Evolutionary conservation across 2,329 filamentous ascomycete genomes (phyloP).

Genomic region (Saccharata proteae): DNA sequence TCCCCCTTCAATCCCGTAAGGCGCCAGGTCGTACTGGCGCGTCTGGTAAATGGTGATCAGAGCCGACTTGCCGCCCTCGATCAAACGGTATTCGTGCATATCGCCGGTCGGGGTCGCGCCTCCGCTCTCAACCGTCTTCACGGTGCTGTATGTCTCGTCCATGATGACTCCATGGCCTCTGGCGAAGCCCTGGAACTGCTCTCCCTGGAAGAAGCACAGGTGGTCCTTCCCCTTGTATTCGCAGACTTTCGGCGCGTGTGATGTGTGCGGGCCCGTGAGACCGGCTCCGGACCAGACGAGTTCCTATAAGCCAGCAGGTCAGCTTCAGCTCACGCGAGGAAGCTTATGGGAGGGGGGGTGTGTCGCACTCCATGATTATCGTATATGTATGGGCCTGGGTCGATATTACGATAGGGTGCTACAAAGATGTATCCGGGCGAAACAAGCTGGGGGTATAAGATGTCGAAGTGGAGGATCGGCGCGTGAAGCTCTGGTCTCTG

Average conservation of each 20-base stretch:
- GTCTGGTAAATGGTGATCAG: slow-evolving; percentile 28
- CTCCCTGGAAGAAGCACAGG: slow-evolving; percentile 41
- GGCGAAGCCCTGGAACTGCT: slow-evolving; percentile 39
- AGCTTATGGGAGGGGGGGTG: not conserved
- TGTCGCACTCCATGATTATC: slow-evolving; percentile 35
- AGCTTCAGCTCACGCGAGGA: not conserved
- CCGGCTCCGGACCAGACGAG: slow-evolving; percentile 35
- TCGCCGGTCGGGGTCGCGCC: slow-evolving; percentile 32
- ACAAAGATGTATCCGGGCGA: slow-evolving; percentile 38
- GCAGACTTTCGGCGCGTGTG: slow-evolving; percentile 38
- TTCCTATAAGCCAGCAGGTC: slow-evolving; percentile 19
- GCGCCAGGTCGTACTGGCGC: slow-evolving; percentile 34
- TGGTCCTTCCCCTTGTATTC: slow-evolving; percentile 36
- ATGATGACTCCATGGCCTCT: slow-evolving; percentile 41
- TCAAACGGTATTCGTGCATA: slow-evolving; percentile 41
- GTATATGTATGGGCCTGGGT: slow-evolving; percentile 40
- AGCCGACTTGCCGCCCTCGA: slow-evolving; percentile 31
- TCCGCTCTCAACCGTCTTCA: slow-evolving; percentile 32
- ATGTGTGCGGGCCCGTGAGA: slow-evolving; percentile 38
- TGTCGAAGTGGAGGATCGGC: slow-evolving; percentile 17
- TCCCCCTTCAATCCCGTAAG: slow-evolving; percentile 26
- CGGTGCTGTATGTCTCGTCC: slow-evolving; percentile 37
- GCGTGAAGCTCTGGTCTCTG: slow-evolving; percentile 28
- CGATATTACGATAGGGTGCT: slow-evolving; percentile 36
- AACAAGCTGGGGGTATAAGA: slow-evolving; percentile 10